These are phyloP conservation scores for Boletus vermiculosoides DNA, from an alignment of 768 basidiomycete genomes.

Conservation along the genomic window DNA sequence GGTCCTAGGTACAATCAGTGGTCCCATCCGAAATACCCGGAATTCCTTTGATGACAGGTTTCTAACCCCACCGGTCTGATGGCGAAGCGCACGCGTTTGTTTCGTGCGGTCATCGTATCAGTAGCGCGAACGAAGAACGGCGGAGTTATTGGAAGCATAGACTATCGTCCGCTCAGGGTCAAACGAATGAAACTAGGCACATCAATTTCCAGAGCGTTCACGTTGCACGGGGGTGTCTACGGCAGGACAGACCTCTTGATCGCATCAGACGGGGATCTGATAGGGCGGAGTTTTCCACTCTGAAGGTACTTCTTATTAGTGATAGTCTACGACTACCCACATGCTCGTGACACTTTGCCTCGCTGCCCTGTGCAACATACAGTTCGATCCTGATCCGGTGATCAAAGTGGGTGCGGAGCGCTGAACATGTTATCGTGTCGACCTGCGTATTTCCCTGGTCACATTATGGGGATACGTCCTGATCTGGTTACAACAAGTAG, in stretches of 20 bases:
- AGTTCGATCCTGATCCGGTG: background rate
- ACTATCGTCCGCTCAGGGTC: slow-evolving; percentile 1
- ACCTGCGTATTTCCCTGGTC: background rate
- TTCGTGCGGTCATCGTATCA: background rate
- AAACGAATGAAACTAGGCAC: background rate
- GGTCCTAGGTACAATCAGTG: background rate
- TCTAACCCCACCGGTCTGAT: background rate
- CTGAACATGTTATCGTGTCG: background rate
- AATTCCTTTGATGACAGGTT: background rate
- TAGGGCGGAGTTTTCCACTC: background rate
- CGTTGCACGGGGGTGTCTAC: background rate
- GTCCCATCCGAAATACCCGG: background rate
- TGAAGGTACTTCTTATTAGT: too few relatives aligned
- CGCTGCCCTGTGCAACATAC: background rate
- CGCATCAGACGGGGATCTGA: background rate
- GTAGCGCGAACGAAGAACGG: background rate
- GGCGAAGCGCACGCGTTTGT: background rate
- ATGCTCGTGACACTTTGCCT: background rate
- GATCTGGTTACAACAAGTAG: background rate
- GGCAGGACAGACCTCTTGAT: background rate
- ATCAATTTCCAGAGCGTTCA: background rate
- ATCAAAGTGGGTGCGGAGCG: background rate
- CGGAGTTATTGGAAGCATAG: background rate
- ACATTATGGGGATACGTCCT: background rate
- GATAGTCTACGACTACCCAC: background rate